Evolutionary conservation across 495 filamentous ascomycete genomes (phyloP).

Genomic region (Hyaloscypha bicolor): DNA sequence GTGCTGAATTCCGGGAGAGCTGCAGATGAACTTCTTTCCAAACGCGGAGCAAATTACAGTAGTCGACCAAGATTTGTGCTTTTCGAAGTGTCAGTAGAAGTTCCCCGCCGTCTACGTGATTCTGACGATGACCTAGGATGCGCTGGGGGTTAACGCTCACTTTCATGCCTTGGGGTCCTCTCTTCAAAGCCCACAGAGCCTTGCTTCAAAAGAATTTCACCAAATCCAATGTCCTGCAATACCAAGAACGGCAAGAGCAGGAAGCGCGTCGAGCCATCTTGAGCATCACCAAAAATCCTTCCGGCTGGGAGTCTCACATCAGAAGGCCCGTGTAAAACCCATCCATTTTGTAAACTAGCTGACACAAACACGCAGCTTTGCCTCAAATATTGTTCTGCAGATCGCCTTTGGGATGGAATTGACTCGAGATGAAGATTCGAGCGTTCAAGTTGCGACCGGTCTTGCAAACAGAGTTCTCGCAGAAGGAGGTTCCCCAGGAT

Average conservation of each 20-base stretch:
- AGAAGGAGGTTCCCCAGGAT: conserved; percentile 46
- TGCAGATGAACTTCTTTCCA: conserved; percentile 23
- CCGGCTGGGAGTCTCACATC: conserved; percentile 15
- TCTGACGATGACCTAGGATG: conserved; percentile 9
- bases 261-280: conserved; percentile 14
- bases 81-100: conserved; percentile 24
- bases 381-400: conserved; percentile 34
- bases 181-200: conserved; percentile 20
- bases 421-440: conserved; percentile 42
- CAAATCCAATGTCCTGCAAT: conserved; percentile 6
- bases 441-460: conserved; percentile 47
- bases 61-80: conserved; percentile 27
- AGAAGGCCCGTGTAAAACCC: neutral
- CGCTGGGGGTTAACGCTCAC: conserved; percentile 29
- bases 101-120: neutral
- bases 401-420: conserved; percentile 50
- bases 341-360: conserved; percentile 8
- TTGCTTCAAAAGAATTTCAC: conserved; percentile 24
- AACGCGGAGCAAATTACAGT: conserved; percentile 24
- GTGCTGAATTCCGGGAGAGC: conserved; percentile 23
- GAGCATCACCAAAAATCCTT: conserved; percentile 14
- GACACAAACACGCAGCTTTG: conserved; percentile 38
- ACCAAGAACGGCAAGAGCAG: conserved; percentile 20
- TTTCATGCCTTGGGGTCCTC: conserved; percentile 25
- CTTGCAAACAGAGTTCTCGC: conserved; percentile 42